A percentile compares a stretch with the other conserved stretches of the same genome.
These are phyloP conservation scores for Drosera spatulata DNA, from an alignment of 179 eudicot species.

Conservation along the genomic window DNA sequence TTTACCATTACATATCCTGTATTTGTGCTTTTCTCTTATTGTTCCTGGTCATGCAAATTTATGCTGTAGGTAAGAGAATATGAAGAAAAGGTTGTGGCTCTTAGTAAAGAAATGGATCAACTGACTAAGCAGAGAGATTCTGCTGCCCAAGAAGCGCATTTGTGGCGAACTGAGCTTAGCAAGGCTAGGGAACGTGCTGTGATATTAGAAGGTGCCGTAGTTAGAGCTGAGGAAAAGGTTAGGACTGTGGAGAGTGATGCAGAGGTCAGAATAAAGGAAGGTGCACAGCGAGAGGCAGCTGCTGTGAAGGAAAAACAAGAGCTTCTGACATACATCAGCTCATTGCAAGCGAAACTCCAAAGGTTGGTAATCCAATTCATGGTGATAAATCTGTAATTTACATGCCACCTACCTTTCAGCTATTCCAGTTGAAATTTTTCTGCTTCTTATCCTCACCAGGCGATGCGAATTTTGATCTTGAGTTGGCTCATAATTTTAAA, in stretches of 20 bases:
- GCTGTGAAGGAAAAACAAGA: slow-evolving; percentile 72
- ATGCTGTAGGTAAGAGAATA: slow-evolving; percentile 42
- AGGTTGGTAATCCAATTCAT: slow-evolving; percentile 25
- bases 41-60: no score
- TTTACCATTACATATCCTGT: no score
- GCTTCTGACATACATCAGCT: slow-evolving; percentile 55
- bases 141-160: slow-evolving; percentile 78
- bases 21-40: no score
- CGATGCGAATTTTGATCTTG: no score
- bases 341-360: slow-evolving; percentile 61
- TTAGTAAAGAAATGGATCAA: slow-evolving; percentile 57
- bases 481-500: no score
- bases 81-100: slow-evolving; percentile 44
- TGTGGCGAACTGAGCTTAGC: slow-evolving; percentile 94
- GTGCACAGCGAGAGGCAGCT: slow-evolving; percentile 52
- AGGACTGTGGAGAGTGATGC: slow-evolving; percentile 64
- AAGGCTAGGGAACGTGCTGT: slow-evolving; percentile 88
- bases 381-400: background rate
- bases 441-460: no score
- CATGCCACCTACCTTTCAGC: background rate
- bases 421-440: background rate
- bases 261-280: slow-evolving; percentile 64
- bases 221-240: slow-evolving; percentile 87
- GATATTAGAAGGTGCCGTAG: slow-evolving; percentile 82
- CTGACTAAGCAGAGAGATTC: slow-evolving; percentile 63